Evolutionary conservation across 108 stramenopile genomes (phyloP).

Genomic region (Epithemia pelagica): DNA sequence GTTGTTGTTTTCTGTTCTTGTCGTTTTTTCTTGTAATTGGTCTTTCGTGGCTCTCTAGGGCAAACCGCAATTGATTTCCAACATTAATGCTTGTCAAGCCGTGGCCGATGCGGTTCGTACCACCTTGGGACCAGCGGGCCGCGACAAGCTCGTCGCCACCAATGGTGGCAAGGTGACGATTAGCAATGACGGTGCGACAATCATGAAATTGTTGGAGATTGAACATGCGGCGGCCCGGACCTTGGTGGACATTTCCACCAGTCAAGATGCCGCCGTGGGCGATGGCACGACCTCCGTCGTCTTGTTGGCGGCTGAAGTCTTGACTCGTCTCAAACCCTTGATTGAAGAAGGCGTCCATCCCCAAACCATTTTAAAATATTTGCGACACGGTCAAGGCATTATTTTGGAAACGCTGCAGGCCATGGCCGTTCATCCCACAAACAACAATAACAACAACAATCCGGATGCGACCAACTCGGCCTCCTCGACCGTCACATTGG

Average conservation of each 20-base stretch:
- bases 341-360: slow-evolving; percentile 99
- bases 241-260: slow-evolving; percentile 96
- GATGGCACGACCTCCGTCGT: slow-evolving; percentile 98
- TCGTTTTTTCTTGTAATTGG: too few relatives aligned
- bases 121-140: slow-evolving; percentile 95
- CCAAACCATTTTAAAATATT: slow-evolving; percentile 77
- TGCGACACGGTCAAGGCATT: slow-evolving; percentile 63
- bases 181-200: slow-evolving; percentile 98
- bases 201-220: slow-evolving; percentile 96
- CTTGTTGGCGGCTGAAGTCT: slow-evolving; percentile 89
- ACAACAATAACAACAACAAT: neutral
- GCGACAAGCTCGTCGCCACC: slow-evolving; percentile 97
- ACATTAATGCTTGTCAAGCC: slow-evolving; percentile 99
- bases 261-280: slow-evolving; percentile 96
- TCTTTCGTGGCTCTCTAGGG: too few relatives aligned
- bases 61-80: slow-evolving; percentile 94
- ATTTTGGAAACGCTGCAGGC: slow-evolving; percentile 73
- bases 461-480: slow-evolving; percentile 16
- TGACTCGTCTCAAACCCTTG: slow-evolving; percentile 92
- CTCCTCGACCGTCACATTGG: slow-evolving; percentile 5
- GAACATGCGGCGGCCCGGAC: slow-evolving; percentile 98
- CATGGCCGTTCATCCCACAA: slow-evolving; percentile 49
- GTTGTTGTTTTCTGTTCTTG: neutral
- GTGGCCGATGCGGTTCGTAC: slow-evolving; percentile 97
- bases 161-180: slow-evolving; percentile 82